Evolutionary conservation across 768 basidiomycete species (phyloP), one percentile per base, ranked within the genome.

Genomic region (Psilocybe tampanensis): DNA sequence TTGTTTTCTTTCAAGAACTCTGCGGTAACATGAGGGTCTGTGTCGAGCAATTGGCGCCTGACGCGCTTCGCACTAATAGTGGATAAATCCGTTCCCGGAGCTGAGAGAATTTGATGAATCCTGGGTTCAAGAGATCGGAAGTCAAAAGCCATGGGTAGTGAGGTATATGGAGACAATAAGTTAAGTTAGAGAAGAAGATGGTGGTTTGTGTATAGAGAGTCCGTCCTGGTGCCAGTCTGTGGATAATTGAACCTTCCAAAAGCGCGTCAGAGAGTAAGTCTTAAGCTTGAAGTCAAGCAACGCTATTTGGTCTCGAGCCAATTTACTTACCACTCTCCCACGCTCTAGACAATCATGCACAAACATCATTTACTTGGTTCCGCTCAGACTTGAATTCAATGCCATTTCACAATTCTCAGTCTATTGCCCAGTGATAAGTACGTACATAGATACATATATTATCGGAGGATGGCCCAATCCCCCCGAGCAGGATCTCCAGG

Each of bases 11-110:
- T 89, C 58, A 95, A 68, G 50, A 81, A 73, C 24, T 85, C 85
- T 22, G 78, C 54, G 8, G 87, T 84, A 52, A 92, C 67, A 18
- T 78, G 71, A 8, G 81, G 70, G 70, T 85, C 79, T 58, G 74
- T 52, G 58, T 83, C 83, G 55, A 76, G 64, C 60, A 94, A 75
- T 68, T 86, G 83, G 67, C 88, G 89, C 61, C 95, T 85, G 64
- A 97, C 93, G 73, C 86, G 86, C 75, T 93, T 96, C 44, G 94
- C 94, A 68, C 86, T 90, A 72, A 94, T 91, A 44, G 88, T 89
- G 44, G 77, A 59, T 65, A 94, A 80, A 78, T 94, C 89, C 45
- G 83, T 88, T 45, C 84, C 86, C 2, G 92, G 92, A 18, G 88
- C 86, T 26, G 83, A 79, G 50, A 94, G 84, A 69, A 94, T 91